Evolutionary conservation across 2,329 filamentous ascomycete genomes (phyloP).

Genomic region (Neodidymelliopsis sp.): DNA sequence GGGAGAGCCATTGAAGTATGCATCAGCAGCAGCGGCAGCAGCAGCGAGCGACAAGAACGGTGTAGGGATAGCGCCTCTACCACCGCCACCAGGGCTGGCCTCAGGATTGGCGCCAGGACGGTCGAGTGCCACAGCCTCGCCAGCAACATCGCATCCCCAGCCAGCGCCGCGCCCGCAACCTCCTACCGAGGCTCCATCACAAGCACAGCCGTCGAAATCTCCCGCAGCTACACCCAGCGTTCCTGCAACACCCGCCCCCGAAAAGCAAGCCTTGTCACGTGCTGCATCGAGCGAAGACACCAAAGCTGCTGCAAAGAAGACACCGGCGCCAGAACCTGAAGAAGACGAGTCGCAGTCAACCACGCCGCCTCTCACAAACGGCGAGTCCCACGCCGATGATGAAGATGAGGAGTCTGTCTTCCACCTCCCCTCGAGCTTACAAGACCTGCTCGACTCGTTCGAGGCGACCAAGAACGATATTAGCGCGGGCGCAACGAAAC

Average conservation of each 20-base stretch:
- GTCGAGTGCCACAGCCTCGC: constrained; percentile 65
- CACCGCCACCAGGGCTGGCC: constrained; percentile 77
- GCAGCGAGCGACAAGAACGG: constrained; percentile 87
- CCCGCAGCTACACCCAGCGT: constrained; percentile 56
- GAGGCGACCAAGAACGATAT: constrained; percentile 80
- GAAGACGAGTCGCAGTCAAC: constrained; percentile 46
- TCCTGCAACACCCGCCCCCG: constrained; percentile 56
- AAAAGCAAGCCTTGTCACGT: constrained; percentile 51
- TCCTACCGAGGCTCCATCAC: constrained; percentile 46
- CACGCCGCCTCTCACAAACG: constrained; percentile 57
- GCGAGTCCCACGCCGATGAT: constrained; percentile 60
- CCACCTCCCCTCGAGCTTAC: constrained; percentile 86
- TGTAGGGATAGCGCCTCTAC: constrained; percentile 90
- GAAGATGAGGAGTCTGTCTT: constrained; percentile 82
- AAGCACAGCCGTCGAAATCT: constrained; percentile 51
- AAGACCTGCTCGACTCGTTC: constrained; percentile 90
- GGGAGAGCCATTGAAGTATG: constrained; percentile 93
- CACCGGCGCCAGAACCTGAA: constrained; percentile 38
- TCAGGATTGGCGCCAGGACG: constrained; percentile 33
- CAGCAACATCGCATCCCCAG: constrained; percentile 51
- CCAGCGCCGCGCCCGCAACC: constrained; percentile 49
- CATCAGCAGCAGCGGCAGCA: constrained; percentile 91
- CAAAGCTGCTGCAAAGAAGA: constrained; percentile 36
- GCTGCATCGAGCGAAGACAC: constrained; percentile 42
- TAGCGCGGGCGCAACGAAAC: constrained; percentile 65